Conservation (phyloP, 345 rosid species). For the Populus pruinosa region DNA sequence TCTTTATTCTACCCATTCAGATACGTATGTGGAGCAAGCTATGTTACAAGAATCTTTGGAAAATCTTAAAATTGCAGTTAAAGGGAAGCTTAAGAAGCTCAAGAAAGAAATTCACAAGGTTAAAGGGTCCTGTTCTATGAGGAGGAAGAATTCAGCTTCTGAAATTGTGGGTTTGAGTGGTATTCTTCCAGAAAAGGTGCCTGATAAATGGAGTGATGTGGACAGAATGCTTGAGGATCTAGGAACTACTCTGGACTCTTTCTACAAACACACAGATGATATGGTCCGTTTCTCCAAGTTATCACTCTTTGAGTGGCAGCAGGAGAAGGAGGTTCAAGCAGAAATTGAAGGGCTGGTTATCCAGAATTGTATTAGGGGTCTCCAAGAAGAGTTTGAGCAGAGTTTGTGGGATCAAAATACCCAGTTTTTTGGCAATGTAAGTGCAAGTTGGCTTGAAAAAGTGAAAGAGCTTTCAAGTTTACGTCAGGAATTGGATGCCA, state of each 20-base stretch:
- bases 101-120: constrained; percentile 47
- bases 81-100: constrained; percentile 55
- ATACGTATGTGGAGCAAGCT: constrained; percentile 18
- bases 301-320: constrained; percentile 45
- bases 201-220: constrained; percentile 28
- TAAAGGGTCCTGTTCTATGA: constrained; percentile 31
- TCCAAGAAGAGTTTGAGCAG: constrained; percentile 57
- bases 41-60: constrained; percentile 30
- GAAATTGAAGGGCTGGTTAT: constrained; percentile 52
- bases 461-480: constrained; percentile 57
- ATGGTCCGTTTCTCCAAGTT: constrained; percentile 26
- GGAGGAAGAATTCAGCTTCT: constrained; percentile 32
- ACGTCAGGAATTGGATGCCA: constrained; percentile 63
- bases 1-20: constrained; percentile 15
- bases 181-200: constrained; percentile 31
- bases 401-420: constrained; percentile 41
- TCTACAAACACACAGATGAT: not conserved
- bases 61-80: constrained; percentile 35
- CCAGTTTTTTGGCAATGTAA: constrained; percentile 26
- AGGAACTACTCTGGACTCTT: constrained; percentile 6
- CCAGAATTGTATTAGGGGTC: constrained; percentile 39
- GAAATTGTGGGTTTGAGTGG: constrained; percentile 48
- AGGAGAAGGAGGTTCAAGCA: constrained; percentile 44
- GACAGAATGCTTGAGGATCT: constrained; percentile 24
- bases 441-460: constrained; percentile 37